These are phyloP conservation scores for Claviceps maximensis DNA, from an alignment of 2,329 filamentous ascomycete genomes.

Conservation along the genomic window DNA sequence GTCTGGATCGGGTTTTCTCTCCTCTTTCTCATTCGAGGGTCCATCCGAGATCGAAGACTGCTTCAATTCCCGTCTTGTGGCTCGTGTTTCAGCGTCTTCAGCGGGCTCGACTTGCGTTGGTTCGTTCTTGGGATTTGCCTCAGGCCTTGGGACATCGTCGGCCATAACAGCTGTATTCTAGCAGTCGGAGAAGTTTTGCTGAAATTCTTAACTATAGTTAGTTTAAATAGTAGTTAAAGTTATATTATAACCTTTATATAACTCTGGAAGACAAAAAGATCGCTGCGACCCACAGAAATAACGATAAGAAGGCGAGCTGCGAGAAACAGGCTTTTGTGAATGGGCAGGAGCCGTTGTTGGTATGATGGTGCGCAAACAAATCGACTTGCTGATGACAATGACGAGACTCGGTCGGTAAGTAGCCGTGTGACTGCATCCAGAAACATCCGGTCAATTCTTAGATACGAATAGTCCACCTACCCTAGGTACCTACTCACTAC, in stretches of 20 bases:
- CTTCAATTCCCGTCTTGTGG: constrained; percentile 50
- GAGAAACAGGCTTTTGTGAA: not conserved
- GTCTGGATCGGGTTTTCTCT: constrained; percentile 9
- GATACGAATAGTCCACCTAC: no score
- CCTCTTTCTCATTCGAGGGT: constrained; percentile 3
- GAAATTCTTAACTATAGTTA: not conserved
- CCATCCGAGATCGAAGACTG: constrained; percentile 48
- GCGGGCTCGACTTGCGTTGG: constrained; percentile 22
- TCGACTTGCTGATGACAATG: not conserved
- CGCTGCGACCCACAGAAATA: not conserved
- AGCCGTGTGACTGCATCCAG: no score
- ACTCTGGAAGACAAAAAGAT: no score
- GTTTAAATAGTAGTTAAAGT: no score
- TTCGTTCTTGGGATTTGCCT: constrained; percentile 26
- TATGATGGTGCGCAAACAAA: not conserved
- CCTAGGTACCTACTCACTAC: no score
- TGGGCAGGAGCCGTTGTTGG: not conserved
- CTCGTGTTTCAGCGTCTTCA: constrained; percentile 51
- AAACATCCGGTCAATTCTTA: no score
- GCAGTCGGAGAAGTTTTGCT: not conserved
- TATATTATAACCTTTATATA: no score
- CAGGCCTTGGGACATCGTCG: constrained; percentile 28
- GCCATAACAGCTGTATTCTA: constrained; percentile 22
- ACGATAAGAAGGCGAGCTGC: not conserved
- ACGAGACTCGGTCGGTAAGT: no score